Base-by-base conservation (phyloP, 2,329 filamentous ascomycete species). In the Teratosphaeria zuluensis region DNA sequence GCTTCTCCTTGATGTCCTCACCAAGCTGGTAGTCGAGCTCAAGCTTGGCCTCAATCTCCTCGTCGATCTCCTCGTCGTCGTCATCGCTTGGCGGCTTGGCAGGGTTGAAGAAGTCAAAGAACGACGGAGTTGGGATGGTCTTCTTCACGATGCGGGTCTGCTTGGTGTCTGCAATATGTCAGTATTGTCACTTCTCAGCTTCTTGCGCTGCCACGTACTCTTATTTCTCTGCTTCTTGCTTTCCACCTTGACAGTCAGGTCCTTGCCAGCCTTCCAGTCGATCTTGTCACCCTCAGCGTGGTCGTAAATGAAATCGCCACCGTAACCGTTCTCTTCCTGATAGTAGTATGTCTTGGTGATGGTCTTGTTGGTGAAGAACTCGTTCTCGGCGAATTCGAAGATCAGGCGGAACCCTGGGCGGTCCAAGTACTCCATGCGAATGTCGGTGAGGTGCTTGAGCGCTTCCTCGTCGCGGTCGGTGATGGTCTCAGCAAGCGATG, bases 181-280 rank as follows among this genome's bases (percentile, higher is more conserved):
- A 56, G 55, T 24, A 31, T 11, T 21, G 11, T 38, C 32, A 21
- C 54, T 21, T 16, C 32, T 42, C 21, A 11, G 2, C 24, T 33
- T 32, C 28, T 4, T 14, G n/a, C 24, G 61, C 21, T 30, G 51
- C 46, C 35, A 74, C 84, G 79, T 81, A 99, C 94, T 97, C 85
- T 97, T 99, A 80, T 99, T 99, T 65, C 94, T 85, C 80, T 99
- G 94, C 83, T 99, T 99, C 85, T 99, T 99, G 82, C 90, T 95
- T 82, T 99, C 94, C 61, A 97, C 81, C 66, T 90, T 87, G 65
- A 97, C 89, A 53, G 94, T 99, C 68, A 99, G 80, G 72, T 99
- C 94, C 77, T 95, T 91, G 70, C 88, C 88, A 9, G 86, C 79
- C 79, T 95, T 94, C 94, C 94, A 99, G 68, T 96, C 88, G 70